Percentiles rank a stretch among this genome's conserved stretches.
Evolutionary conservation across 768 basidiomycete genomes (phyloP).

Genomic region (Tulasnella sp.): DNA sequence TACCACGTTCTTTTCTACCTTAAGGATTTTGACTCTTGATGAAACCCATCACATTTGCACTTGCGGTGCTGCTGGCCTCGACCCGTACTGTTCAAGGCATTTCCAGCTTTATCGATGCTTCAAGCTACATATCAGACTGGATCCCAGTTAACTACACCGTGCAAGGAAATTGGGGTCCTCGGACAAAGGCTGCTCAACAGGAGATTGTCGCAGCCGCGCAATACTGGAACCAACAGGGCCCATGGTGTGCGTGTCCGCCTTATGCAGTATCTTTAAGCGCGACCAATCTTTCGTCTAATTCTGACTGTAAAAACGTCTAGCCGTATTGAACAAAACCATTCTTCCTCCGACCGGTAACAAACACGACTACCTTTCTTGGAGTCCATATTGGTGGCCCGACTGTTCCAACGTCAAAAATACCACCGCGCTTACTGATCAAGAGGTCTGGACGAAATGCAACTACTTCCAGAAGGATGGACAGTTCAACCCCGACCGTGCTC

Average conservation of each 20-base stretch:
- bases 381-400: constrained; percentile 35
- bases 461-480: constrained; percentile 46
- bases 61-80: too few species aligned
- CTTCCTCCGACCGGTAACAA: constrained; percentile 9
- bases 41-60: too few species aligned
- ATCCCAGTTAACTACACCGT: constrained; percentile 16
- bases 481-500: constrained; percentile 53
- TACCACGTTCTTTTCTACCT: too few species aligned
- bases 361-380: constrained; percentile 20
- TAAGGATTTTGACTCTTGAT: too few species aligned
- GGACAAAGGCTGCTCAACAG: constrained; percentile 5
- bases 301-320: background rate
- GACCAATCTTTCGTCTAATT: background rate
- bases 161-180: background rate
- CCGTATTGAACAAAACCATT: constrained; percentile 15
- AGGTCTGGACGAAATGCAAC: constrained; percentile 46
- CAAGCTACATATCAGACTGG: constrained; percentile 11
- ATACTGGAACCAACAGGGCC: constrained; percentile 7
- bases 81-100: background rate
- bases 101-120: constrained; percentile 5
- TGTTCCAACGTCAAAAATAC: constrained; percentile 47
- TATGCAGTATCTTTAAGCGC: background rate
- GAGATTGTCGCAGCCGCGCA: constrained; percentile 6
- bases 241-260: constrained; percentile 12
- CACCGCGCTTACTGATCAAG: constrained; percentile 39